Evolutionary conservation across 2,329 filamentous ascomycete genomes (phyloP).

Genomic region (Epichloe uncinata): DNA sequence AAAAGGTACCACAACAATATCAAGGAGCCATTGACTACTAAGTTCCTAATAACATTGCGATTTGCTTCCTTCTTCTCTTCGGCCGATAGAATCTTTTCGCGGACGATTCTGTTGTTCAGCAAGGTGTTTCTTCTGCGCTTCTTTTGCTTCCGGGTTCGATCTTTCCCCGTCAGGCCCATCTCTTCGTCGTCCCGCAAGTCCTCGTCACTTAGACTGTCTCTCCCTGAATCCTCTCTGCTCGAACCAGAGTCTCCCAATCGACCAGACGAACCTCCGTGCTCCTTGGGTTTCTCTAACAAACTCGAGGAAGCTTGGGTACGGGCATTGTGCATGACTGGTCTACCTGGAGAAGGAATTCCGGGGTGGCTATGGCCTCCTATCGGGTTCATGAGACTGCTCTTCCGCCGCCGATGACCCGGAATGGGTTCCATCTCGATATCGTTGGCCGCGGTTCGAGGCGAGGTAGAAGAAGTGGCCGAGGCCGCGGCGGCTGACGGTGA

Average conservation of each 20-base stretch:
- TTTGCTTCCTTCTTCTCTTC: slow-evolving; percentile 67
- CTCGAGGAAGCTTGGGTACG: slow-evolving; percentile 8
- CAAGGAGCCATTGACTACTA: slow-evolving; percentile 64
- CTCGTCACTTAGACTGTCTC: slow-evolving; percentile 53
- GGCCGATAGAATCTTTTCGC: slow-evolving; percentile 45
- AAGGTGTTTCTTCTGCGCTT: slow-evolving; percentile 54
- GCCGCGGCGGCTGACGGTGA: slow-evolving; percentile 2
- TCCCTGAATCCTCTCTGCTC: slow-evolving; percentile 21
- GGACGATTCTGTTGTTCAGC: slow-evolving; percentile 56
- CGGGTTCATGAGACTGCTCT: slow-evolving; percentile 39
- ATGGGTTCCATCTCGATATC: slow-evolving; percentile 46
- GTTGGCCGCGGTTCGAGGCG: slow-evolving; percentile 14
- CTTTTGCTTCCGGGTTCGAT: slow-evolving; percentile 53
- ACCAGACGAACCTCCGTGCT: slow-evolving; percentile 16
- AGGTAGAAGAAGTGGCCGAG: slow-evolving; percentile 7
- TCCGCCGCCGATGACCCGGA: slow-evolving; percentile 39
- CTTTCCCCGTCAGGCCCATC: slow-evolving; percentile 65
- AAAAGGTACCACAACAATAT: slow-evolving; percentile 85
- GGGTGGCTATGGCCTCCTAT: slow-evolving; percentile 11
- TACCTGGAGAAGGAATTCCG: slow-evolving; percentile 11
- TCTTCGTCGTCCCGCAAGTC: slow-evolving; percentile 79
- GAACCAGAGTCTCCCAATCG: slow-evolving; percentile 2
- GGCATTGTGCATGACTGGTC: slow-evolving; percentile 4
- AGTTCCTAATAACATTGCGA: slow-evolving; percentile 53
- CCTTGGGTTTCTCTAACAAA: slow-evolving; percentile 29